These are phyloP conservation scores for Gigaspora rosea DNA, from an alignment of 192 early-diverging fungal species.

Conservation along the genomic window DNA sequence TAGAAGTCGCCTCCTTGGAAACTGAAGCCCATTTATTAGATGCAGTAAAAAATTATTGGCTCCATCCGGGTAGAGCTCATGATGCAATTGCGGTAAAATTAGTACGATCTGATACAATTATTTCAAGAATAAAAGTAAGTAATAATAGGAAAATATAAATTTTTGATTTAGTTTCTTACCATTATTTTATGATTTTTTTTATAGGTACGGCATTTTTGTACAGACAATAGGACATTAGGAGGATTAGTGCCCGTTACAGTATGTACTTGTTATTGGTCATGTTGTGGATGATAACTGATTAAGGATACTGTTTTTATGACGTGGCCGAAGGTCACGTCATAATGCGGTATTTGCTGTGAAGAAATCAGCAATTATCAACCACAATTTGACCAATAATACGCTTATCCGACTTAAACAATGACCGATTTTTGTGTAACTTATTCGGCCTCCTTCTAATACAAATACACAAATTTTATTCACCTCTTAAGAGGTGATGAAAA, in stretches of 20 bases:
- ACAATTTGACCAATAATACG: no score
- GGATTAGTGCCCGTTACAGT: neutral
- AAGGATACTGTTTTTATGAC: no score
- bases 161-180: neutral
- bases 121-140: slow-evolving; percentile 18
- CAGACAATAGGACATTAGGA: neutral
- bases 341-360: no score
- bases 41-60: slow-evolving; percentile 28
- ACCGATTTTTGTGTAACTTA: no score
- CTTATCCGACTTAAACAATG: no score
- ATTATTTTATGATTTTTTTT: slow-evolving; percentile 25
- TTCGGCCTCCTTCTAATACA: no score
- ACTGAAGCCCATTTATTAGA: slow-evolving; percentile 7
- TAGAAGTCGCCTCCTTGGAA: slow-evolving; percentile 13
- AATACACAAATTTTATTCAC: no score
- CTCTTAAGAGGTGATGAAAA: no score
- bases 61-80: slow-evolving; percentile 7
- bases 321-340: no score
- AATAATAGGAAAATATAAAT: slow-evolving; percentile 9
- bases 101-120: neutral
- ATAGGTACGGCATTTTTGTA: slow-evolving; percentile 25
- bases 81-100: slow-evolving; percentile 24
- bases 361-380: no score
- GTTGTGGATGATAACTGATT: no score
- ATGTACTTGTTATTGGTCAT: no score